A percentile compares a stretch with the other conserved stretches of the same genome.
These are phyloP conservation scores for Fusarium luffae DNA, from an alignment of 2,329 filamentous ascomycete genomes.

Conservation along the genomic window DNA sequence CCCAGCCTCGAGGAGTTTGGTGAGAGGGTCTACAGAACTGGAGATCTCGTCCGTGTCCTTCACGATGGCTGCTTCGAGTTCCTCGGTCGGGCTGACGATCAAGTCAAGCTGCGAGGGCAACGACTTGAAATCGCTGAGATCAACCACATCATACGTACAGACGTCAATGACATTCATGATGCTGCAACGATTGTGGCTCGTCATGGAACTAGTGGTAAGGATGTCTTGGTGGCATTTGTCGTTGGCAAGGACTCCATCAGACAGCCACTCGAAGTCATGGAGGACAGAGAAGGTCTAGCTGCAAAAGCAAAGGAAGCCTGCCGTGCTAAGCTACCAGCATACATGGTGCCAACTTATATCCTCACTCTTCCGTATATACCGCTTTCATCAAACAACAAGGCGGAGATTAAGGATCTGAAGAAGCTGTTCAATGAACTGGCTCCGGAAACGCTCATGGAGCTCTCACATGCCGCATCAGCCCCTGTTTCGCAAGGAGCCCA, in stretches of 20 bases:
- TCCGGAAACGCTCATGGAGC: conserved; percentile 68
- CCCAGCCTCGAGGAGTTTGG: conserved; percentile 67
- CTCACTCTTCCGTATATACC: conserved; percentile 78
- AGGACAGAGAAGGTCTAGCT: conserved; percentile 54
- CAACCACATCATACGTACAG: conserved; percentile 79
- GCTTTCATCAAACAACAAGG: conserved; percentile 89
- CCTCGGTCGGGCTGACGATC: conserved; percentile 86
- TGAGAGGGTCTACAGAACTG: conserved; percentile 84
- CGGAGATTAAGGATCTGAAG: conserved; percentile 77
- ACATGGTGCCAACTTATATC: conserved; percentile 93
- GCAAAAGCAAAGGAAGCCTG: conserved; percentile 70
- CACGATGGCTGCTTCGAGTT: conserved; percentile 88
- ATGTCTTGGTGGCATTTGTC: conserved; percentile 84
- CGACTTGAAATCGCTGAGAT: conserved; percentile 92
- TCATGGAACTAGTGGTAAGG: conserved; percentile 77
- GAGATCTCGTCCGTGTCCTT: conserved; percentile 85
- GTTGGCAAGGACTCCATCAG: conserved; percentile 34
- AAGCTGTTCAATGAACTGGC: conserved; percentile 72
- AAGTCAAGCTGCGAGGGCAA: conserved; percentile 91
- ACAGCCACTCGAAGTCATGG: conserved; percentile 37
- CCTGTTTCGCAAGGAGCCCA: conserved; percentile 47
- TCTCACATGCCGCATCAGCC: conserved; percentile 53
- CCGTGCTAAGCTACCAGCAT: conserved; percentile 75
- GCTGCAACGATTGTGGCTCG: conserved; percentile 80
- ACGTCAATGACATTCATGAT: conserved; percentile 69